Evolutionary conservation across 352 stramenopile genomes (phyloP), one percentile per base, ranked within the genome.

Genomic region (Pythium phragmitis): DNA sequence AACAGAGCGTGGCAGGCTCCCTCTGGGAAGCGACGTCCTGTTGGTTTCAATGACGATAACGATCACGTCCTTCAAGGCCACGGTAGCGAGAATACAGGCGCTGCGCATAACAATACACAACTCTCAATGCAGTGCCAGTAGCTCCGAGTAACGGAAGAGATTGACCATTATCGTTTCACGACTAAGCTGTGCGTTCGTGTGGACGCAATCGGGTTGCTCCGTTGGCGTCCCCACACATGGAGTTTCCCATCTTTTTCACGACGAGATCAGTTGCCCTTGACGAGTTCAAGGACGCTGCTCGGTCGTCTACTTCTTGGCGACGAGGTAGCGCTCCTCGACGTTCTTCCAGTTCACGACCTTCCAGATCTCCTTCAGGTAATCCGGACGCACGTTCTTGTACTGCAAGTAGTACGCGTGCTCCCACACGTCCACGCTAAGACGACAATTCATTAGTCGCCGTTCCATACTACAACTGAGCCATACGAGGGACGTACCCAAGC

Each of bases 341-440:
- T 93, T 94, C 67, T 98, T 87, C 96, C 96, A 99, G 85, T 99
- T 96, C 67, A 98, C 87, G 60, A 98, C 83, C 65, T 98, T 82
- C 85, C 89, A 98, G 66, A 98, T 96, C 41, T 83, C 81, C 65
- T 92, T 98, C 36, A 98, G 84, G 80, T 98, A 98, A 80, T 96
- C 91, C 3, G 94, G 91, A 52, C 93, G 81, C 23, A 98, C 92
- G 79, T 98, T 98, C 72, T 97, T 97, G 79, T 98, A 98, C 77
- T 98, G 87, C 41, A 98, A 75, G 85, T 98, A 98, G 78, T 98
- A 98, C 34, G 94, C 92, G 76, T 94, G 85, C 72, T 99, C 96
- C 97, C 97, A 99, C 57, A 99, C 96, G 74, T 99, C 97, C 73
- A 99, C 98, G 55, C 96, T 83, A 26, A 70, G 12, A 56, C 47